Base-by-base conservation (phyloP, 257 asterid species). In the Fraxinus americana region DNA sequence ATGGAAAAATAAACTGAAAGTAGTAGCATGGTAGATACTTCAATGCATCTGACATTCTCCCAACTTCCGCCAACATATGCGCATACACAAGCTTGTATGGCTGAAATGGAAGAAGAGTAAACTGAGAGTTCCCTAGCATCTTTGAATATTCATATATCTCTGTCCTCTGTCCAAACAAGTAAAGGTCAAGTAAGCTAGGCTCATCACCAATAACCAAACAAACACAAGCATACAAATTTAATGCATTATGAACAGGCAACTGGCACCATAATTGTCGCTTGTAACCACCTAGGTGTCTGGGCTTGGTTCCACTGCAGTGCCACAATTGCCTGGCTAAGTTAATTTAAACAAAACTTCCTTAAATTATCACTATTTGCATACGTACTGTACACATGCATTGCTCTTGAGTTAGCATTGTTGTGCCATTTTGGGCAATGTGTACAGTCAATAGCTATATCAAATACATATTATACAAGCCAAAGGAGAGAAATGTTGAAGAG, bases 41-140 rank as follows among this genome's bases (percentile, higher is more conserved):
- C 36, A 90, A 79, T 68, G 98, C 93, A 84, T 95, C 99, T 5
- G 99, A 84, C 70, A 89, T 87, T 89, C 91, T 92, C 83, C 99
- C 99, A 82, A 95, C 97, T 90, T 95, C 99, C 73, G 97, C 96
- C 87, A 95, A 77, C 99, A 95, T 95, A 82, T 83, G 88, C 3
- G 99, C 99, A 76, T 95, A 95, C 25, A 92, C 84, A 78, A 93
- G 90, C 92, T 96, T 96, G 72, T 96, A 96, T 50, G 99, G 97
- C 85, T 96, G 99, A 88, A 96, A 96, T 2, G 99, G 89, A 30
- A 89, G 94, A 71, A 96, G 96, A 83, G 87, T 86, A 65, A 90
- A 96, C 89, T 96, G 99, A 70, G 99, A 90, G 88, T 96, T 96
- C 35, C 99, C 99, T 67, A 92, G 91, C 35, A 92, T 89, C 86